Base-by-base conservation (phyloP, 495 filamentous ascomycete genomes). In the Halenospora varia region DNA sequence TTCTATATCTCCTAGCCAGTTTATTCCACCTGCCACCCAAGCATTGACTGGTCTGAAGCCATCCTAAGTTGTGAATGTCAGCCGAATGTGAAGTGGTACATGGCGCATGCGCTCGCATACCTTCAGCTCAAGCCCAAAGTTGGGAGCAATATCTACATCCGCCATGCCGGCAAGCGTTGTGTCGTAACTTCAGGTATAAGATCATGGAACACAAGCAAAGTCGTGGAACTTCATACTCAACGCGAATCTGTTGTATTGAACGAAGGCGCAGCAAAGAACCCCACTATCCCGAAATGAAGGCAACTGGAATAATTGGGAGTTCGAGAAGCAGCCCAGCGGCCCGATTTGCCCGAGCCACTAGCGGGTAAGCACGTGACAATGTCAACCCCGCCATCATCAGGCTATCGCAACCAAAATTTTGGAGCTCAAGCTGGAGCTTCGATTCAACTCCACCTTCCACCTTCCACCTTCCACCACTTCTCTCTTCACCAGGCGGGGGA, bases 1-100 rank as follows among this genome's bases (percentile, higher is more conserved):
- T 73, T 97, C 90, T 63, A 97, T 89, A 66, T 99, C 94, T 64
- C 97, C 94, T 48, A 99, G 84, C 92, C 92, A 97, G 49, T 83
- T 75, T 67, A 97, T 95, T 56, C 92, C 92, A 67, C 87, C 85
- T 53, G 83, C 79, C 41, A 96, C 89, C 93, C 95, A 98, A 67
- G 80, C 79, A 69, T 94, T 96, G 70, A 92, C 91, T 13, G 91
- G 82, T 70, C 94, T 97, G 77, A 96, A 97, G 63, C 85, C 86
- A 85, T 98, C 94, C 90, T 70, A 48, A 17, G 10, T 25, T 17
- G 35, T 41, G 55, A 55, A 29, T 23, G 26, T 46, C 19, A 42
- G 51, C 40, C 24, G 22, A 20, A 10, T 54, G 22, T 3, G 23
- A 53, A n/a, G 51, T 13, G 26, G 19, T 25, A 17, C 13, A 51